Evolutionary conservation across 306 rosid genomes (phyloP).

Genomic region (Cicer yamashitae): DNA sequence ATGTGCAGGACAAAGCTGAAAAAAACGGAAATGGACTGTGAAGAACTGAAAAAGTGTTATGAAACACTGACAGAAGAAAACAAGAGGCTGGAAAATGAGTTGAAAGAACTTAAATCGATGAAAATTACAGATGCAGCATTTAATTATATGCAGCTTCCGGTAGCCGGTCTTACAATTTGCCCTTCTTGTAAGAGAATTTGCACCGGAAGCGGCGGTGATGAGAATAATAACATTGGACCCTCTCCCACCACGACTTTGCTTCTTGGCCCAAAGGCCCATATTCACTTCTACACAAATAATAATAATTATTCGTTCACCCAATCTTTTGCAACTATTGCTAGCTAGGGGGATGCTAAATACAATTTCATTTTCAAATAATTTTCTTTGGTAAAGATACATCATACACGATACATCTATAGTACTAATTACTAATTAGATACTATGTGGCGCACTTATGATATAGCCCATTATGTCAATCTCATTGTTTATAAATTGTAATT

Average conservation of each 20-base stretch:
- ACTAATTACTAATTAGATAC: not conserved
- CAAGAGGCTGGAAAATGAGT: conserved; percentile 69
- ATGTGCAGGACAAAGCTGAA: conserved; percentile 78
- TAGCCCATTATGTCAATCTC: conserved; percentile 10
- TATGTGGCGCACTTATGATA: not conserved
- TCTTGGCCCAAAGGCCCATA: conserved; percentile 45
- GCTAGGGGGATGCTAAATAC: conserved; percentile 3
- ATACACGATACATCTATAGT: not conserved
- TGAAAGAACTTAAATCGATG: conserved; percentile 71
- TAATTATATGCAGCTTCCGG: conserved; percentile 62
- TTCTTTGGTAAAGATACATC: conserved; percentile 11
- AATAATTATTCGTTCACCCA: conserved; percentile 52
- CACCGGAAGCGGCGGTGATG: conserved; percentile 32
- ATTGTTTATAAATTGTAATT: not conserved
- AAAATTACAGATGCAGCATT: conserved; percentile 49
- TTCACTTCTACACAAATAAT: conserved; percentile 45
- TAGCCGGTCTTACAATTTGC: conserved; percentile 68
- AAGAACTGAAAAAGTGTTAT: conserved; percentile 69
- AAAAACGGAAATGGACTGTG: conserved; percentile 82
- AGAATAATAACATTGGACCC: conserved; percentile 31
- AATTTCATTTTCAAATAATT: conserved; percentile 23
- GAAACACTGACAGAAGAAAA: conserved; percentile 79
- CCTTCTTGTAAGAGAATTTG: conserved; percentile 75
- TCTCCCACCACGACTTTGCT: conserved; percentile 44
- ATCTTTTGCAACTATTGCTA: conserved; percentile 69